Percentiles rank a stretch among this genome's conserved stretches.
Conservation (phyloP, 805 yeast species). For the Wickerhamiella cacticola region DNA sequence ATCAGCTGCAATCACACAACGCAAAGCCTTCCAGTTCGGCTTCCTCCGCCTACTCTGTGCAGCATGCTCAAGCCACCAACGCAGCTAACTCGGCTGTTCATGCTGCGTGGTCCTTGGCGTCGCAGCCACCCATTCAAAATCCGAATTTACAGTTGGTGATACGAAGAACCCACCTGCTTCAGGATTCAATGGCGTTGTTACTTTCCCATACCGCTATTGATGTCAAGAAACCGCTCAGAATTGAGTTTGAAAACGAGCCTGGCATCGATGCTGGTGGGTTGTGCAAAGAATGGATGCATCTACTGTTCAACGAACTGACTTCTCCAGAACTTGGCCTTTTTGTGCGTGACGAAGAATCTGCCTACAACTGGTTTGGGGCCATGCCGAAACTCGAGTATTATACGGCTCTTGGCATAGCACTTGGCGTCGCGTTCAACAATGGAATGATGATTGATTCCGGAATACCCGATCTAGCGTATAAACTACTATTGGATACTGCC, state of each 20-base stretch:
- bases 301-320: constrained; percentile 59
- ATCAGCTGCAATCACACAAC: constrained; percentile 22
- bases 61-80: constrained; percentile 4
- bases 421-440: constrained; percentile 86
- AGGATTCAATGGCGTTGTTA: constrained; percentile 52
- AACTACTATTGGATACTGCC: constrained; percentile 48
- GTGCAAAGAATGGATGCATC: constrained; percentile 83
- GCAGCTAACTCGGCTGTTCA: constrained; percentile 8
- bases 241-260: constrained; percentile 77
- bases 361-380: constrained; percentile 55
- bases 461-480: constrained; percentile 67
- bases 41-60: background rate
- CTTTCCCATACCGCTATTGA: constrained; percentile 36
- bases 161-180: constrained; percentile 52
- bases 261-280: constrained; percentile 96
- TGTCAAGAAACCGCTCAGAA: constrained; percentile 58
- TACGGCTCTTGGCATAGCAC: constrained; percentile 68
- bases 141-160: constrained; percentile 38
- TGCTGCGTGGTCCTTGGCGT: constrained; percentile 11
- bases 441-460: constrained; percentile 73
- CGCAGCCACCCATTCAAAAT: background rate
- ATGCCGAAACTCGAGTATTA: constrained; percentile 31
- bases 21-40: constrained; percentile 5
- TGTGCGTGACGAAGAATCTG: constrained; percentile 52
- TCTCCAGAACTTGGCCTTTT: constrained; percentile 59